Percentiles rank a stretch among this genome's conserved stretches.
phyloP scores from a whole-genome alignment of 345 rosid genomes.

The Camelina sativa region DNA sequence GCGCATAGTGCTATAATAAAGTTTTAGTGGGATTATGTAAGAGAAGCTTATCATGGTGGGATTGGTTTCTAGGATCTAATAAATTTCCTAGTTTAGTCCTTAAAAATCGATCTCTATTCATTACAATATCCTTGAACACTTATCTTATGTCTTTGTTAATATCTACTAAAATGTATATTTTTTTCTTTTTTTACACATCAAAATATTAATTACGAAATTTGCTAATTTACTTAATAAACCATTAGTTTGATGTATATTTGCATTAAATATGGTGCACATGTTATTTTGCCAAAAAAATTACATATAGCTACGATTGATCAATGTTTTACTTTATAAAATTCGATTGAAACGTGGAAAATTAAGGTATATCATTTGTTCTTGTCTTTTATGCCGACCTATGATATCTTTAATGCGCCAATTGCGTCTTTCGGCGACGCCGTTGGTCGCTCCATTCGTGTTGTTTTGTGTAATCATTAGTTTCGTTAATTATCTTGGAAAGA shows the following conservation, averaged over 20 bases:
- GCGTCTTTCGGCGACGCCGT: slow-evolving; percentile 15
- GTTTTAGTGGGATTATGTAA: not conserved
- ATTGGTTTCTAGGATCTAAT: not conserved
- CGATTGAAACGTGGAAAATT: slow-evolving; percentile 6
- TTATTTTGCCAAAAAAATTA: no score
- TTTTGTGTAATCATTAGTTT: slow-evolving; percentile 24
- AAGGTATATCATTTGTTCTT: slow-evolving; percentile 29
- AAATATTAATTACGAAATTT: no score
- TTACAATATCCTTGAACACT: no score
- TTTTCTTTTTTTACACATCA: no score
- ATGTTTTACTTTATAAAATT: not conserved
- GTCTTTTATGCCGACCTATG: slow-evolving; percentile 45
- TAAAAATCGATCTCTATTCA: no score
- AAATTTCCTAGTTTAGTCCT: no score
- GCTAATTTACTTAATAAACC: no score
- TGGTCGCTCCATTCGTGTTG: slow-evolving; percentile 5
- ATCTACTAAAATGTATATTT: no score
- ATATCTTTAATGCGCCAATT: slow-evolving; percentile 29
- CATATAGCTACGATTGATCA: no score
- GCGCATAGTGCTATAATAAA: not conserved
- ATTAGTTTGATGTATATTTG: no score
- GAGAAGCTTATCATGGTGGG: not conserved
- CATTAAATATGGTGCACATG: no score
- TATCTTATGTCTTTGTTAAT: no score
- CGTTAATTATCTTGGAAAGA: not conserved